Base-by-base conservation (phyloP, 345 rosid species). In the Bruguiera parviflora region DNA sequence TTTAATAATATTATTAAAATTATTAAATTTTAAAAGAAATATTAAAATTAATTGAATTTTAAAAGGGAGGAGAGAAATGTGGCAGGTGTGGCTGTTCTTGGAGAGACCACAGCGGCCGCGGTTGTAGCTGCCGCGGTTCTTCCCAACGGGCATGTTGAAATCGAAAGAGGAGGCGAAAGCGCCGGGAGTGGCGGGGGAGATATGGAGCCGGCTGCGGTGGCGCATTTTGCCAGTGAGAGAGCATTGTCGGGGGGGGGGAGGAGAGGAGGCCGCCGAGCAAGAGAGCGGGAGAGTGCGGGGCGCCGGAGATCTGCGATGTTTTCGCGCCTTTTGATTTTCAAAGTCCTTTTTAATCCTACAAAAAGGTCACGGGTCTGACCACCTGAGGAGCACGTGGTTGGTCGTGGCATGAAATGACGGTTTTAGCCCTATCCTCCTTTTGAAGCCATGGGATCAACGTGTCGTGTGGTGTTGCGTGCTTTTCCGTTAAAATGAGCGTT, bases 71-170 rank as follows among this genome's bases (percentile, higher is more conserved):
- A 52, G 53, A 39, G 64, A 53, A 43, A 82, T 8, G 62, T 77
- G 77, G 71, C 99, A 95, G 61, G 66, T 62, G 72, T 95, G 99
- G 73, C 99, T 97, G 53, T 87, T 95, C 78, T 95, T 95, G 53
- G 98, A 98, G 39, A 83, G 96, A n/a, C 98, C 98, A 32, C 99
- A 92, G n/a, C 98, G 84, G 69, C 98, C 89, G 61, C 99, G 92
- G 84, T 84, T 95, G 81, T 92, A 92, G 68, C 87, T 92, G 43
- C 99, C 98, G 1, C 99, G 91, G 25, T 81, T 82, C 60, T 82
- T 77, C 56, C 71, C 88, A 18, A 61, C 61, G 18, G 78, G 90
- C 19, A 86, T 67, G 64, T 66, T 56, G 49, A 51, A 37, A 15
- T 49, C 47, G 37, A 53, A 56, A 8, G 89, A 74, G 49, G 87